These are phyloP conservation scores for Russula brevipes DNA, from an alignment of 768 basidiomycete species.

Conservation along the genomic window DNA sequence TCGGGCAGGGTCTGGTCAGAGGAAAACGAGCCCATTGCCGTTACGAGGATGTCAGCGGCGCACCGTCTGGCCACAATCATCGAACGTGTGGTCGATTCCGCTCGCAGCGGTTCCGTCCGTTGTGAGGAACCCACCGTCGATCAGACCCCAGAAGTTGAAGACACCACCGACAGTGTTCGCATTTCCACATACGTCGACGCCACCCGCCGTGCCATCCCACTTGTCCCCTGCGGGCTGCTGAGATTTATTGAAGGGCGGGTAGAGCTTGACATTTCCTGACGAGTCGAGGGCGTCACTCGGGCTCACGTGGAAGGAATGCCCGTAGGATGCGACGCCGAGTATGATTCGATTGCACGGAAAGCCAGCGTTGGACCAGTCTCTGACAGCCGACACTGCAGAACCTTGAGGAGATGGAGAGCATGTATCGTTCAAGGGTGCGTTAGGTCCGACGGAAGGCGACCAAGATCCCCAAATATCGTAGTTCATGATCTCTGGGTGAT, in stretches of 20 bases:
- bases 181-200: slow-evolving; percentile 52
- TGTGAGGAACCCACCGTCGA: slow-evolving; percentile 49
- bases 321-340: slow-evolving; percentile 81
- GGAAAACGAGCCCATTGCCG: background rate
- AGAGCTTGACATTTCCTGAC: slow-evolving; percentile 15
- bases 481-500: slow-evolving; percentile 48
- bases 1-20: background rate
- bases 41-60: slow-evolving; percentile 25
- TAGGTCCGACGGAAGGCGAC: slow-evolving; percentile 63
- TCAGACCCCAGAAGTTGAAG: slow-evolving; percentile 55
- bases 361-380: slow-evolving; percentile 71
- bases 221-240: slow-evolving; percentile 34
- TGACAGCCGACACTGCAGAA: slow-evolving; percentile 72
- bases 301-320: slow-evolving; percentile 59
- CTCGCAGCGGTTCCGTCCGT: slow-evolving; percentile 37
- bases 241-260: slow-evolving; percentile 23
- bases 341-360: slow-evolving; percentile 74
- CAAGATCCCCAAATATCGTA: slow-evolving; percentile 60
- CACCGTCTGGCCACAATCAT: slow-evolving; percentile 68
- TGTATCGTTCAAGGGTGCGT: slow-evolving; percentile 76
- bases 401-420: slow-evolving; percentile 63
- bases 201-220: slow-evolving; percentile 44
- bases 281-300: slow-evolving; percentile 33
- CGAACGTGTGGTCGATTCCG: slow-evolving; percentile 45
- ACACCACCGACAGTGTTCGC: slow-evolving; percentile 46